Conservation (phyloP, 768 basidiomycete genomes). For the Lentinula edodes region DNA sequence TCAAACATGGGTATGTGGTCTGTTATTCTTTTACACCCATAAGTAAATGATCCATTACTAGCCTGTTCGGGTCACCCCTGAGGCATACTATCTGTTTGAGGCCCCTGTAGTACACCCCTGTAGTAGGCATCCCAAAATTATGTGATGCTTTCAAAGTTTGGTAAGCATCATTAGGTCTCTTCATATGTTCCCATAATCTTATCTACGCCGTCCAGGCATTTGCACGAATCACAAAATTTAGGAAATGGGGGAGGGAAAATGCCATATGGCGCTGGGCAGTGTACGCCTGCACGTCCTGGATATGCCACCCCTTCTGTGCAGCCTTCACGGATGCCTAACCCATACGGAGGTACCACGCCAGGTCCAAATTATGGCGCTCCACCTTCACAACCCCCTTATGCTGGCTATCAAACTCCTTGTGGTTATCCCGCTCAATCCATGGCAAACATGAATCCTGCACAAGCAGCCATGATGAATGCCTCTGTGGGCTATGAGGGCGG, state of each 20-base stretch:
- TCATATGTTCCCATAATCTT: constrained; percentile 5
- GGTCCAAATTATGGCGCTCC: constrained; percentile 19
- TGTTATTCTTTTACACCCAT: constrained; percentile 1
- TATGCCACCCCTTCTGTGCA: constrained; percentile 75
- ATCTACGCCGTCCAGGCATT: constrained; percentile 42
- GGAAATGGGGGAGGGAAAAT: constrained; percentile 64
- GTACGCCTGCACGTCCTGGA: constrained; percentile 74
- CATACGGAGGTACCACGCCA: constrained; percentile 50
- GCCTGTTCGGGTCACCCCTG: constrained; percentile 84
- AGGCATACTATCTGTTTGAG: constrained; percentile 87
- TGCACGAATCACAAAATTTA: constrained; percentile 71
- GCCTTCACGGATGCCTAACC: constrained; percentile 75
- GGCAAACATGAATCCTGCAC: constrained; percentile 60
- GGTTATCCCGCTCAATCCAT: constrained; percentile 34
- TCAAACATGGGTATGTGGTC: constrained; percentile 77
- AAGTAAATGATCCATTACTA: constrained; percentile 23
- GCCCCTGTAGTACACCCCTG: no score
- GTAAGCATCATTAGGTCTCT: constrained; percentile 27
- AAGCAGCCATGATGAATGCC: constrained; percentile 59
- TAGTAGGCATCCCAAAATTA: constrained; percentile 86
- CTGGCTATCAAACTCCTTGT: constrained; percentile 46
- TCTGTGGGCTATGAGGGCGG: no score
- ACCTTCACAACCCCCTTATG: constrained; percentile 28
- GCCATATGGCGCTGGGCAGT: constrained; percentile 68
- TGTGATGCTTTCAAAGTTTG: constrained; percentile 97